Conservation (phyloP, 495 filamentous ascomycete species). For the Talaromyces ruber region DNA sequence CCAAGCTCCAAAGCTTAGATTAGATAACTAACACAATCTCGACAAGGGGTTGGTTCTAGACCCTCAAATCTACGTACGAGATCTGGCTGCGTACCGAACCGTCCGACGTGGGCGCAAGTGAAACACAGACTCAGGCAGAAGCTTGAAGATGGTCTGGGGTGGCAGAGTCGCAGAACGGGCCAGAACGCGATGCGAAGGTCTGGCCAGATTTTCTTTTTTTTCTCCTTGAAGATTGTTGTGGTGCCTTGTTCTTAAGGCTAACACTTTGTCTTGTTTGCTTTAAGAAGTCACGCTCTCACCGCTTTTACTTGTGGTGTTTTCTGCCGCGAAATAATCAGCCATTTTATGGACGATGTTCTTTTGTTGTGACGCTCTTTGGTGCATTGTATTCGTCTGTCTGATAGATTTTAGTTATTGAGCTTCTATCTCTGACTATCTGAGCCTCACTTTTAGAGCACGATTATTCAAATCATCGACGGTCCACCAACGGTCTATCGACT, state of each 20-base stretch:
- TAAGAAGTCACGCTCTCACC: neutral
- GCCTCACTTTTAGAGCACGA: neutral
- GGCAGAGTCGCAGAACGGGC: neutral
- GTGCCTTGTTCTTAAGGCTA: neutral
- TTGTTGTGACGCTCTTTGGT: neutral
- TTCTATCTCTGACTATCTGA: neutral
- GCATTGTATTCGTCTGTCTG: neutral
- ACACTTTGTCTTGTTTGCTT: neutral
- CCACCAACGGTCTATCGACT: too few species aligned
- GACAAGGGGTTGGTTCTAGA: neutral
- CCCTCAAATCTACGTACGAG: neutral
- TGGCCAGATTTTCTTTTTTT: neutral
- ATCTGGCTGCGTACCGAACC: neutral
- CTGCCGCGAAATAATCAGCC: neutral
- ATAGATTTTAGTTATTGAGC: neutral
- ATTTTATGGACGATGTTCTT: neutral
- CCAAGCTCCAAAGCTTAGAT: neutral
- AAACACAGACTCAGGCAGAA: neutral
- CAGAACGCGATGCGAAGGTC: neutral
- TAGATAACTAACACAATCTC: neutral
- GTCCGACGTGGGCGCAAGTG: neutral
- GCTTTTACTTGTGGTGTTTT: neutral
- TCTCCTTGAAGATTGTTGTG: neutral
- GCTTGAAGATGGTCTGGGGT: neutral
- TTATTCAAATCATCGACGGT: too few species aligned